Evolutionary conservation across 441 rosid species (phyloP).

Genomic region (Eugenia klotzschiana): DNA sequence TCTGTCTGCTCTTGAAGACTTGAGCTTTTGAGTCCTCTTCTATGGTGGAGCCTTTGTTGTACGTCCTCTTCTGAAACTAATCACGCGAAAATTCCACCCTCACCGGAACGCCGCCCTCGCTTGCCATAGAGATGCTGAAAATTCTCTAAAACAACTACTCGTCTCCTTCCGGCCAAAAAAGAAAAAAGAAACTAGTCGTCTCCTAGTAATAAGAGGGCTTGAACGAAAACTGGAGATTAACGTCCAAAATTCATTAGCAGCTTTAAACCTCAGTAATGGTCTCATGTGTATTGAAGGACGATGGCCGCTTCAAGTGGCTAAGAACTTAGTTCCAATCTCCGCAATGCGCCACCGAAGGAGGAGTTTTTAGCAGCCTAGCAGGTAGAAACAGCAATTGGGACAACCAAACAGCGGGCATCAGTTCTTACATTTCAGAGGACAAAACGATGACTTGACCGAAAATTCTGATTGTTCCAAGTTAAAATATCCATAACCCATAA

Average conservation of each 20-base stretch:
- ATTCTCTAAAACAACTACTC: not conserved
- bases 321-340: not conserved
- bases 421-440: not conserved
- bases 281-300: not conserved
- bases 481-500: not conserved
- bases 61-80: not conserved
- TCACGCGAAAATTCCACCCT: not conserved
- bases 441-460: not conserved
- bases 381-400: not conserved
- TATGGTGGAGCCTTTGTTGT: not conserved
- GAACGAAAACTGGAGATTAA: not conserved
- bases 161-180: not conserved
- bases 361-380: not conserved
- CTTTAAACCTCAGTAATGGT: not conserved
- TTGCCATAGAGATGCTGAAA: not conserved
- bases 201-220: not conserved
- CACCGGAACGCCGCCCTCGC: not conserved
- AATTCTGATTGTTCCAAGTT: not conserved
- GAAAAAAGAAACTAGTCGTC: not conserved
- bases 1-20: not conserved
- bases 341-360: not conserved
- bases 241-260: not conserved
- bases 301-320: not conserved
- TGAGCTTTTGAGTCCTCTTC: not conserved
- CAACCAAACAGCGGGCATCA: not conserved